Evolutionary conservation across 257 asterid species (phyloP).

Genomic region (Cordia subcordata): DNA sequence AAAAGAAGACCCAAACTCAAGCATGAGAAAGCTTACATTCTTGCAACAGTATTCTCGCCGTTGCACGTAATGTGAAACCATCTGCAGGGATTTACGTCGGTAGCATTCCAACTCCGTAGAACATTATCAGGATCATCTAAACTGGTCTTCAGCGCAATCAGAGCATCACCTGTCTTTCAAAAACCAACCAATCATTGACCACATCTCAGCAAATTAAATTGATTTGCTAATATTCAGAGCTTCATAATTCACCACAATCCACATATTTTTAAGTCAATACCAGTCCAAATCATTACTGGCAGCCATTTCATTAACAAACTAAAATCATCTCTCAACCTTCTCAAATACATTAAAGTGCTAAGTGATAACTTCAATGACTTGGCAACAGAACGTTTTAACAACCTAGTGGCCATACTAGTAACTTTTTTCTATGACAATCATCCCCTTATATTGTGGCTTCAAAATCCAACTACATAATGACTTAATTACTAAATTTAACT

Average conservation of each 20-base stretch:
- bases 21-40: slow-evolving; percentile 62
- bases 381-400: too few species aligned
- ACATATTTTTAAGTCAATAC: too few species aligned
- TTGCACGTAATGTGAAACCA: slow-evolving; percentile 98
- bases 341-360: too few species aligned
- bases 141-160: slow-evolving; percentile 67
- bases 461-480: neutral
- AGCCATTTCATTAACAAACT: too few species aligned
- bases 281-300: too few species aligned
- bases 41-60: slow-evolving; percentile 65
- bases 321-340: too few species aligned
- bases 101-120: slow-evolving; percentile 92
- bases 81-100: slow-evolving; percentile 92
- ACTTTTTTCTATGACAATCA: too few species aligned
- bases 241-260: too few species aligned
- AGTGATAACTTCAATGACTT: too few species aligned
- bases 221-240: neutral
- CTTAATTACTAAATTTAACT: neutral
- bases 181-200: slow-evolving; percentile 11
- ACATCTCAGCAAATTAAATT: neutral
- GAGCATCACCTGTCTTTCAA: slow-evolving; percentile 76
- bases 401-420: too few species aligned
- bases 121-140: slow-evolving; percentile 86
- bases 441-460: neutral
- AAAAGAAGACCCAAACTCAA: slow-evolving; percentile 5